phyloP scores from a whole-genome alignment of 768 basidiomycete species.

The Basidioascus undulatus region DNA sequence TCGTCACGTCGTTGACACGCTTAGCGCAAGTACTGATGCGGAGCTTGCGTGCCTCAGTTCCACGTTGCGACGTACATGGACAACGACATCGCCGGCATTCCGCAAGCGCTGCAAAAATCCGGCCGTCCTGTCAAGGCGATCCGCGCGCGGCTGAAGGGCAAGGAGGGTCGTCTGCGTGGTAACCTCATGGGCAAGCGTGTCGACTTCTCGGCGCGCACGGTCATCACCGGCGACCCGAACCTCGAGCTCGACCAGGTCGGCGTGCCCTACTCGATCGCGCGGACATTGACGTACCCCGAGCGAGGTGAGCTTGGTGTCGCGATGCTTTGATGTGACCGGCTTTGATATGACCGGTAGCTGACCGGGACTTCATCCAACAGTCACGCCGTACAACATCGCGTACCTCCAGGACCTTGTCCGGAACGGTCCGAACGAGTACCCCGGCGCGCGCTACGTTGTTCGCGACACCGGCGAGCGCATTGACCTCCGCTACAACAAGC shows the following conservation, averaged over 20 bases:
- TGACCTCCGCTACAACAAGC: conserved; percentile 87
- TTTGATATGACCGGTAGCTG: conserved; percentile 2
- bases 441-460: conserved; percentile 88
- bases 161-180: conserved; percentile 90
- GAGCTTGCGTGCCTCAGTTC: conserved; percentile 30
- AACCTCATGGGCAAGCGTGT: conserved; percentile 99
- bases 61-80: conserved; percentile 99
- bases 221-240: conserved; percentile 98
- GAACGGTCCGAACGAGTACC: conserved; percentile 82
- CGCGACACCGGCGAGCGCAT: conserved; percentile 94
- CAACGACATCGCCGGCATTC: conserved; percentile 94
- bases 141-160: conserved; percentile 90
- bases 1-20: too few species aligned
- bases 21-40: not conserved
- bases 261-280: conserved; percentile 80
- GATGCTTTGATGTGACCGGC: not conserved
- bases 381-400: conserved; percentile 88
- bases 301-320: conserved; percentile 67
- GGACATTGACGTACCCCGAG: conserved; percentile 94
- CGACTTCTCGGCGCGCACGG: conserved; percentile 94
- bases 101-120: conserved; percentile 89
- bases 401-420: conserved; percentile 85
- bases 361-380: conserved; percentile 21
- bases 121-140: conserved; percentile 96
- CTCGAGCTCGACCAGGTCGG: conserved; percentile 89